Conservation (phyloP, 2,329 filamentous ascomycete species). For the Epichloe bromicola region DNA sequence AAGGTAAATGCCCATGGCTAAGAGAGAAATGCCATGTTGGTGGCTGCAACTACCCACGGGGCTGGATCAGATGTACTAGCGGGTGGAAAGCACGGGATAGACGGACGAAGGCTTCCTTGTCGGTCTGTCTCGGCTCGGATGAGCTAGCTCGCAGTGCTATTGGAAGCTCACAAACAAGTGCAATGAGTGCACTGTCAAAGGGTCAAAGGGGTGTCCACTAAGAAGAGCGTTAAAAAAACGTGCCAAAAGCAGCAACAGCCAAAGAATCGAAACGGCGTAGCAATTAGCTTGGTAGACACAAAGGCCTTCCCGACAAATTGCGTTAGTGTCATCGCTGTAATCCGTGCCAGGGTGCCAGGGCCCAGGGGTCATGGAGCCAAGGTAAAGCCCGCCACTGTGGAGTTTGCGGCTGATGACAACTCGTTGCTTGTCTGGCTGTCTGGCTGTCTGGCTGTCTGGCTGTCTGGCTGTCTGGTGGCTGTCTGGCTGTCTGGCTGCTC, state of each 20-base stretch:
- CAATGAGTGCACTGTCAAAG: background rate
- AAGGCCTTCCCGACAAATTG: background rate
- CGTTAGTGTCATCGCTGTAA: background rate
- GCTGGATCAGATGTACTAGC: background rate
- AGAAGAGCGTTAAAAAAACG: background rate
- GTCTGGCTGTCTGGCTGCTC: background rate
- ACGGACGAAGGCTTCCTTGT: background rate
- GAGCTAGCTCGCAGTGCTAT: background rate
- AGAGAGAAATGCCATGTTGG: background rate
- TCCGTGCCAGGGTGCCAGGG: too few species aligned
- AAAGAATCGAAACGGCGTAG: background rate
- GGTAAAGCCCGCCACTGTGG: background rate
- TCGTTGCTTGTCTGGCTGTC: background rate
- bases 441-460: too few species aligned
- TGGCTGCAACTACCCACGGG: background rate
- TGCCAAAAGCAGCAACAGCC: background rate
- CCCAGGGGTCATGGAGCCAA: background rate
- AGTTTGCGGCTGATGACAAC: background rate
- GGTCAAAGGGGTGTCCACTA: too few species aligned
- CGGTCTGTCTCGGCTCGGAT: background rate
- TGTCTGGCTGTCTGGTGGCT: too few species aligned
- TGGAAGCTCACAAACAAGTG: background rate
- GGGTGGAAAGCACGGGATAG: too few species aligned
- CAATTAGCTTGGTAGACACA: background rate
- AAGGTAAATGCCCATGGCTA: background rate